Conservation (phyloP, 768 basidiomycete species). For the Phlegmacium glaucopus region DNA sequence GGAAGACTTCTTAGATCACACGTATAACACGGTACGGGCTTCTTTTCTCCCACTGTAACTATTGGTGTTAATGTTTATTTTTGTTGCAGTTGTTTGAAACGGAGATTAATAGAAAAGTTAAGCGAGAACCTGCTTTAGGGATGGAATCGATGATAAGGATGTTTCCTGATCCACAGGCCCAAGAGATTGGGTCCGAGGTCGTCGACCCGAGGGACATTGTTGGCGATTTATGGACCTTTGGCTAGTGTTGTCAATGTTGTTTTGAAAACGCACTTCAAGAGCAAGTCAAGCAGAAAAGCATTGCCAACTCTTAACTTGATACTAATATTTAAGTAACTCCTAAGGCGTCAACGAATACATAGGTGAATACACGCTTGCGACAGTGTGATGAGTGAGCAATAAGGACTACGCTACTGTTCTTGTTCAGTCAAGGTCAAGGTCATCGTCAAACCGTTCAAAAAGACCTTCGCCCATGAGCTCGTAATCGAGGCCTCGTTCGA, state of each 20-base stretch:
- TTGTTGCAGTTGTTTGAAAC: conserved; percentile 75
- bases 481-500: not conserved
- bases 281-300: too few relatives aligned
- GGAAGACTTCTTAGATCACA: conserved; percentile 97
- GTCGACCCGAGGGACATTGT: conserved; percentile 31
- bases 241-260: too few relatives aligned
- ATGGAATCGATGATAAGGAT: conserved; percentile 33
- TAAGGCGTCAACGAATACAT: too few relatives aligned
- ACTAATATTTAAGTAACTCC: too few relatives aligned
- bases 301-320: too few relatives aligned
- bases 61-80: conserved; percentile 2
- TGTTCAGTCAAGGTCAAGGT: not conserved
- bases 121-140: conserved; percentile 66
- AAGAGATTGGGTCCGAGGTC: conserved; percentile 3
- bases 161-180: conserved; percentile 16
- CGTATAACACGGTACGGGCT: conserved; percentile 81
- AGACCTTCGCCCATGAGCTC: not conserved
- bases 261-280: too few relatives aligned
- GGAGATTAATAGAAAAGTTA: conserved; percentile 75
- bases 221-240: conserved; percentile 47
- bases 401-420: too few relatives aligned
- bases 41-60: too few relatives aligned
- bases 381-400: too few relatives aligned
- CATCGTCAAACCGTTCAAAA: not conserved
- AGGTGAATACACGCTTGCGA: too few relatives aligned